These are phyloP conservation scores for Clarireedia paspali DNA, from an alignment of 2,329 filamentous ascomycete species.

Conservation along the genomic window DNA sequence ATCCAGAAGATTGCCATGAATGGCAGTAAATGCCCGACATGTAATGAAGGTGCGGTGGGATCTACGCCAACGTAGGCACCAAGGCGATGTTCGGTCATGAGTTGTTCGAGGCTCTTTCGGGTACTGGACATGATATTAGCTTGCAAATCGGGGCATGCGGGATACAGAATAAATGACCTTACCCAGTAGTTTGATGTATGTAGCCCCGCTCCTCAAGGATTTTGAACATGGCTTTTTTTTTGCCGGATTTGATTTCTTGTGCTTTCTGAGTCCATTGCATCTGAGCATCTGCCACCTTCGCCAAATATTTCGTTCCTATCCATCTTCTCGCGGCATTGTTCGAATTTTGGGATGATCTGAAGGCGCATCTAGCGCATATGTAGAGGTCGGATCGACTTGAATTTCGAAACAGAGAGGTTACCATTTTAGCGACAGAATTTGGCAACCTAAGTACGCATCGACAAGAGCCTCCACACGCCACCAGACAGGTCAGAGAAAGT, in stretches of 20 bases:
- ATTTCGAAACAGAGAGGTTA: slow-evolving; percentile 22
- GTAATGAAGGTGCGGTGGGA: slow-evolving; percentile 70
- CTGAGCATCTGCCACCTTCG: slow-evolving; percentile 26
- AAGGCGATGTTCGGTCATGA: slow-evolving; percentile 58
- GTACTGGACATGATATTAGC: slow-evolving; percentile 15
- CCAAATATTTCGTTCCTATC: slow-evolving; percentile 30
- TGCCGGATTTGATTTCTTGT: slow-evolving; percentile 40
- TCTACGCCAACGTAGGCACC: slow-evolving; percentile 77
- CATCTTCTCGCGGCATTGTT: slow-evolving; percentile 19
- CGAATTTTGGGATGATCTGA: slow-evolving; percentile 14
- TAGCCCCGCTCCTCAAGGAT: slow-evolving; percentile 64
- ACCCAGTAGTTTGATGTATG: slow-evolving; percentile 70
- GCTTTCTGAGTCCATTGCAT: slow-evolving; percentile 42
- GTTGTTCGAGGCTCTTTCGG: slow-evolving; percentile 48
- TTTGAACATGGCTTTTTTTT: slow-evolving; percentile 48
- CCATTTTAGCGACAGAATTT: slow-evolving; percentile 19
- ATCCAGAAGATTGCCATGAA: slow-evolving; percentile 82
- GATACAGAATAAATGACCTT: slow-evolving; percentile 24
- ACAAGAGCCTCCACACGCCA: not conserved
- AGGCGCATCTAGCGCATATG: slow-evolving; percentile 26
- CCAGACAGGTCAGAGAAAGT: not conserved
- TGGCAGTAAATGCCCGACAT: slow-evolving; percentile 73
- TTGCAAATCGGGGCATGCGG: not conserved
- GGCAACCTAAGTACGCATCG: not conserved
- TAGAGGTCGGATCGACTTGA: slow-evolving; percentile 19